Conservation (phyloP, 176 grass and related monocot genomes). For the Elymus sibiricus region DNA sequence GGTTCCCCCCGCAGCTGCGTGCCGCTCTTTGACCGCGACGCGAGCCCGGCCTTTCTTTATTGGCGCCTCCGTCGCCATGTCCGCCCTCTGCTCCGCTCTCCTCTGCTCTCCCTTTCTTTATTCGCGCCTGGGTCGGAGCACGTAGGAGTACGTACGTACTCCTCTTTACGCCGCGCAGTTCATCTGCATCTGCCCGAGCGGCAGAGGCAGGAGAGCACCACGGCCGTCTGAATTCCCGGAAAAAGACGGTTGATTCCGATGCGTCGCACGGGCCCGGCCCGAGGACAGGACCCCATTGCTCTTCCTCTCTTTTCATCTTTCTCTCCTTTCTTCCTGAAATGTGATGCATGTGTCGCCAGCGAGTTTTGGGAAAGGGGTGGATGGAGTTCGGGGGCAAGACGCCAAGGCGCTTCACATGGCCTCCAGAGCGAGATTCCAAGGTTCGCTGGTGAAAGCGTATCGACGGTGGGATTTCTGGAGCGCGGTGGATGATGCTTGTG, state of each 20-base stretch:
- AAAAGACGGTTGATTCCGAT: not conserved
- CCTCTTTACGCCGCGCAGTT: not conserved
- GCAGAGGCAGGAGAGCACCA: not conserved
- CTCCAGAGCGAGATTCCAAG: not conserved
- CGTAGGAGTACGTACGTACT: no score
- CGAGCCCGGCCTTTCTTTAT: not conserved
- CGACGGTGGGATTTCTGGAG: not conserved
- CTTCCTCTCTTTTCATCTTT: not conserved
- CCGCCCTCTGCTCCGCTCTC: not conserved
- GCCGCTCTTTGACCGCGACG: slow-evolving; percentile 7
- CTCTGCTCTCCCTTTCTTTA: not conserved
- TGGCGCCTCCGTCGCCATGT: not conserved
- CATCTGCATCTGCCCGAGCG: not conserved
- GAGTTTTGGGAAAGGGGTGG: not conserved
- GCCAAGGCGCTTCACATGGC: not conserved
- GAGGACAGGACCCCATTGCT: not conserved
- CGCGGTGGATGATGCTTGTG: no score
- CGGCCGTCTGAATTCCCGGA: not conserved
- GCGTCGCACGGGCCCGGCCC: not conserved
- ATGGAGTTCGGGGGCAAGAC: not conserved
- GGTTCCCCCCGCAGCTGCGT: not conserved
- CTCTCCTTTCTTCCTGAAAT: not conserved
- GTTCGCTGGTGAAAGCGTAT: not conserved
- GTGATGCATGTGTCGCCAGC: not conserved
- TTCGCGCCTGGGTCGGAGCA: not conserved